Conservation (phyloP, 257 asterid genomes). For the Paulownia fortunei region DNA sequence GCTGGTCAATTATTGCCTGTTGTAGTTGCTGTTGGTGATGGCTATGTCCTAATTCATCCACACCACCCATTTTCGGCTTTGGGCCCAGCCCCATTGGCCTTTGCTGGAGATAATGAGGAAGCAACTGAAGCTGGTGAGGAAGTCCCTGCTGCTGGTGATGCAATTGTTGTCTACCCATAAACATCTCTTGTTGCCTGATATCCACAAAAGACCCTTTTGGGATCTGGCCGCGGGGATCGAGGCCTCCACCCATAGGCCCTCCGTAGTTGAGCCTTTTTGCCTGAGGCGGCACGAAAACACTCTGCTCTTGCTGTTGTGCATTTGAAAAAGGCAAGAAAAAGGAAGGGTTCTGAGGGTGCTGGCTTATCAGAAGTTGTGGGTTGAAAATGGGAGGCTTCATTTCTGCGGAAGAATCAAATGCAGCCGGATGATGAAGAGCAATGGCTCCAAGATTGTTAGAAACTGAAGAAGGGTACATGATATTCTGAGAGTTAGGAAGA, state of each 20-base stretch:
- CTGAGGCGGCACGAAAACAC: slow-evolving; percentile 57
- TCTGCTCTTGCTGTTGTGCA: slow-evolving; percentile 67
- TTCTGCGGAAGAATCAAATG: slow-evolving; percentile 56
- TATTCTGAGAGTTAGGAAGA: slow-evolving; percentile 35
- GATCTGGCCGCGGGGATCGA: slow-evolving; percentile 51
- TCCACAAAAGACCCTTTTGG: slow-evolving; percentile 51
- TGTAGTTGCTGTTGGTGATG: slow-evolving; percentile 63
- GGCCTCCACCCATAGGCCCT: slow-evolving; percentile 38
- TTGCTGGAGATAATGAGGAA: slow-evolving; percentile 60
- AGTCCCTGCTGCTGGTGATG: slow-evolving; percentile 47
- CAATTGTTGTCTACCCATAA: slow-evolving; percentile 41
- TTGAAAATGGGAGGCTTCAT: slow-evolving; percentile 62
- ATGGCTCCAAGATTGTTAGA: slow-evolving; percentile 49
- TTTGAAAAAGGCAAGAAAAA: slow-evolving; percentile 62
- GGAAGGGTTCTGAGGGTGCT: slow-evolving; percentile 69
- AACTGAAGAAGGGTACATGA: slow-evolving; percentile 40
- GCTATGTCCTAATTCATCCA: slow-evolving; percentile 60
- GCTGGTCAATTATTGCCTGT: slow-evolving; percentile 77
- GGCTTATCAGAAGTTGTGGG: slow-evolving; percentile 65
- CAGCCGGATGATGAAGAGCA: slow-evolving; percentile 41
- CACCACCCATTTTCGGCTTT: slow-evolving; percentile 51
- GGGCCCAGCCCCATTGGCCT: slow-evolving; percentile 50
- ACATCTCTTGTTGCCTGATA: slow-evolving; percentile 55
- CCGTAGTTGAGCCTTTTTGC: slow-evolving; percentile 67
- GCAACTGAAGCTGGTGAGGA: slow-evolving; percentile 64